Evolutionary conservation across 148 eudicot species (phyloP), one percentile per base, ranked within the genome.

Genomic region (Drosera capensis): DNA sequence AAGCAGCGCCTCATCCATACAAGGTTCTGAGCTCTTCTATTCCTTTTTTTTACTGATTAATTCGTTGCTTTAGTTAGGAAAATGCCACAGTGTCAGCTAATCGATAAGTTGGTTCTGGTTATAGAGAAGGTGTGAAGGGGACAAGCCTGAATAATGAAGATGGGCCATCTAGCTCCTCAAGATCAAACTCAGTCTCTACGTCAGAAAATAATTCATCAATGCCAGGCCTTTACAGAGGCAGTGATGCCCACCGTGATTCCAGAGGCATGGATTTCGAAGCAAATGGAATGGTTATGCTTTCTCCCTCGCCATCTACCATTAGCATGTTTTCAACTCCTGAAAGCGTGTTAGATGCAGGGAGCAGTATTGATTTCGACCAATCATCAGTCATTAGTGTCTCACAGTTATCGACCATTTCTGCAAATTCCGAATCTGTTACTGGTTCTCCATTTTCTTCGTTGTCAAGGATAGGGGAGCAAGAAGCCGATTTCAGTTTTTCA

Each of bases 1-100:
- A 83, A 80, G 37, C 79, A 77, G 12, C 45, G 62, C 36, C 66
- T 74, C 15, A 74, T 80, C 21, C 40, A 56, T 64, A 75, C 83
- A 11, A 88, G 94, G 96, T 86, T 68, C 53, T 6, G 11, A 34
- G 21, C 24, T 46, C 30, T 41, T 16, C 14, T 1, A 9, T 46
- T 1, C n/a, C 15, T 43, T 2, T 19, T 19, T 8, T 43, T 11
- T 20, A 18, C 36, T 46, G 14, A 24, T 11, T 25, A 21, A 3
- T 23, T n/a, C 0, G 8, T 23, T 39, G 6, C 23, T 14, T 1
- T 40, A 8, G 13, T 7, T 26, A n/a, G 6, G 17, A 18, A n/a
- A 16, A 47, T 29, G 7, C 6, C 23, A 19, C 31, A 23, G 6
- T 28, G 3, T 18, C 14, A 30, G 18, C 1, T 3, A 25, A 29